Evolutionary conservation across 2,329 filamentous ascomycete species (phyloP).

Genomic region (Thielaviopsis ethacetica): DNA sequence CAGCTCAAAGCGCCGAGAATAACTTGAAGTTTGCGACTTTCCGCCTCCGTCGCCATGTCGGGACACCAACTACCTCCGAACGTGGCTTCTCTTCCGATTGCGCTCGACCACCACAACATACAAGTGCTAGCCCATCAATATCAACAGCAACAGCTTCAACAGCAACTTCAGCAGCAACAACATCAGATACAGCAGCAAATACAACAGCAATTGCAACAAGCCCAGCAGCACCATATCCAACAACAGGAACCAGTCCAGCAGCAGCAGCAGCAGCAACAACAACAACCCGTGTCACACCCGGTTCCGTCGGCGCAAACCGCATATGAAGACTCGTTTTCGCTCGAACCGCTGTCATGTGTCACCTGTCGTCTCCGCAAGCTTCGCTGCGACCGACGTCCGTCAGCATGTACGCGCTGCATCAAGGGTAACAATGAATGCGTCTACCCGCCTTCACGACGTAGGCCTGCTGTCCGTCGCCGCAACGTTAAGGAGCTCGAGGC

Average conservation of each 20-base stretch:
- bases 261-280: not conserved
- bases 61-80: not conserved
- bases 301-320: not conserved
- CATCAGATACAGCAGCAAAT: not conserved
- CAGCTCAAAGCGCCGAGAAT: not conserved
- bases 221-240: not conserved
- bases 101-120: not conserved
- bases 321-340: conserved; percentile 5
- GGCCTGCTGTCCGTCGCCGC: conserved; percentile 71
- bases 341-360: conserved; percentile 56
- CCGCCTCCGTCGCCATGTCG: not conserved
- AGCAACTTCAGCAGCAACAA: not conserved
- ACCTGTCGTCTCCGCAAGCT: conserved; percentile 73
- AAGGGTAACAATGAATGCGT: conserved; percentile 61
- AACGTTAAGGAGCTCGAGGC: conserved; percentile 87
- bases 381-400: conserved; percentile 68
- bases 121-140: not conserved
- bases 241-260: not conserved
- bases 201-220: not conserved
- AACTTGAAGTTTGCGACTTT: not conserved
- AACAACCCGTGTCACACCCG: not conserved
- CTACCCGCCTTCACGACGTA: conserved; percentile 79
- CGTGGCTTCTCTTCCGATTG: not conserved
- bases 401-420: conserved; percentile 64
- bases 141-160: not conserved